Evolutionary conservation across 2,329 filamentous ascomycete species (phyloP), one percentile per base, ranked within the genome.

Genomic region (Aspergillus tanneri): DNA sequence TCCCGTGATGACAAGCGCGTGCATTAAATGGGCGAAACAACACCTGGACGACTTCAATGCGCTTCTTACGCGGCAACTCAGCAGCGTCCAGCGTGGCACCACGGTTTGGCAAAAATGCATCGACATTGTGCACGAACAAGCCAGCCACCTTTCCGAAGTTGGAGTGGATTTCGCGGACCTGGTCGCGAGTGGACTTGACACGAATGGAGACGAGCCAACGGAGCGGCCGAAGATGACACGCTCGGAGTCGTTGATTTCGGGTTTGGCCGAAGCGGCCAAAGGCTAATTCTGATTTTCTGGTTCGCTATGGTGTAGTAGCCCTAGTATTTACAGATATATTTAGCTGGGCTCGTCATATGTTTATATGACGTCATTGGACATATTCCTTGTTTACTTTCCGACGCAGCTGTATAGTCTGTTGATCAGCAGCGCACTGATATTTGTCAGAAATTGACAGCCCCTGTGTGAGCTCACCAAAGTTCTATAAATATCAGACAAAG

Each of bases 1-100:
- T 9, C 80, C 88, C 21, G 78, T 84, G 11, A 89, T 93, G 76
- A 95, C 93, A 80, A 95, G 90, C 62, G 90, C 91, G 0, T 95
- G 90, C 60, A 92, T 99, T 61, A 95, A 92, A 65, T 99, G 93
- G 93, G 91, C 90, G n/a, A 97, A 96, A 70, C 87, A 93, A 60
- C 85, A 95, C 65, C 84, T 97, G 1, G 91, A 96, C 60, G 84
- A 84, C 2, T 97, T 97, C 76, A 97, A 96, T 62, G 79, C 78
- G 37, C 84, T 93, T 42, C 76, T 99, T 28, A 83, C 80, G 27
- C 79, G 92, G 50, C 93, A 97, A 71, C 75, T 99, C 52, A 95
- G 90, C 71, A 90, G 88, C 64, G 87, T 93, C 2, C 86, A 95
- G 52, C 80, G 77, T 41, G 84, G 81, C n/a, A 86, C 86, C 11